Evolutionary conservation across 176 grass and related monocot genomes (phyloP).

Genomic region (Bonia amplexicaulis): DNA sequence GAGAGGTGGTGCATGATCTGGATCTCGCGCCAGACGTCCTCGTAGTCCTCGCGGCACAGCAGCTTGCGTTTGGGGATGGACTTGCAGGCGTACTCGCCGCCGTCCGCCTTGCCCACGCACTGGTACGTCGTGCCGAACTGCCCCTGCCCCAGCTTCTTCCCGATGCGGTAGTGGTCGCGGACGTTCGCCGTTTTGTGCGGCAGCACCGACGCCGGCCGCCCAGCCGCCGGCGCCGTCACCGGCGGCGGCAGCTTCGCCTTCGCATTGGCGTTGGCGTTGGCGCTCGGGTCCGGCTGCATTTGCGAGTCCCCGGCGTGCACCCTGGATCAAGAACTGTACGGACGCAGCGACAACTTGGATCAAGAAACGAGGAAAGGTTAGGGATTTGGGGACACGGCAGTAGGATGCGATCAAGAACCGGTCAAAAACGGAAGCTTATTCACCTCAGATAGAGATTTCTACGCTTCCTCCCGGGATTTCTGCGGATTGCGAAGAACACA

Average conservation of each 20-base stretch:
- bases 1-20: constrained; percentile 99
- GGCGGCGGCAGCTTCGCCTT: constrained; percentile 25
- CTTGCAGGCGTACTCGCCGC: constrained; percentile 86
- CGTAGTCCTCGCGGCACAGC: constrained; percentile 85
- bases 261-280: constrained; percentile 22
- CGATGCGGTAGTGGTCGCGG: constrained; percentile 86
- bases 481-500: constrained; percentile 9
- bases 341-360: neutral
- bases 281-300: constrained; percentile 54
- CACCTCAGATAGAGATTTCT: constrained; percentile 6
- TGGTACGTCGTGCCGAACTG: constrained; percentile 94
- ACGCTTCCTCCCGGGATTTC: neutral
- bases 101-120: constrained; percentile 69
- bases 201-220: constrained; percentile 66
- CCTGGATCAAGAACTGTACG: constrained; percentile 27
- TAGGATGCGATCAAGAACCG: constrained; percentile 26
- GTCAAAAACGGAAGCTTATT: constrained; percentile 11
- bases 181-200: constrained; percentile 94
- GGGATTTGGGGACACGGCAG: neutral
- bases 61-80: constrained; percentile 98
- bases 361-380: constrained; percentile 21
- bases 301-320: constrained; percentile 2
- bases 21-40: constrained; percentile 93
- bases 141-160: constrained; percentile 91
- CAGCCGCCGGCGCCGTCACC: constrained; percentile 17